These are phyloP conservation scores for Panellus pusillus DNA, from an alignment of 768 basidiomycete genomes.

Conservation along the genomic window DNA sequence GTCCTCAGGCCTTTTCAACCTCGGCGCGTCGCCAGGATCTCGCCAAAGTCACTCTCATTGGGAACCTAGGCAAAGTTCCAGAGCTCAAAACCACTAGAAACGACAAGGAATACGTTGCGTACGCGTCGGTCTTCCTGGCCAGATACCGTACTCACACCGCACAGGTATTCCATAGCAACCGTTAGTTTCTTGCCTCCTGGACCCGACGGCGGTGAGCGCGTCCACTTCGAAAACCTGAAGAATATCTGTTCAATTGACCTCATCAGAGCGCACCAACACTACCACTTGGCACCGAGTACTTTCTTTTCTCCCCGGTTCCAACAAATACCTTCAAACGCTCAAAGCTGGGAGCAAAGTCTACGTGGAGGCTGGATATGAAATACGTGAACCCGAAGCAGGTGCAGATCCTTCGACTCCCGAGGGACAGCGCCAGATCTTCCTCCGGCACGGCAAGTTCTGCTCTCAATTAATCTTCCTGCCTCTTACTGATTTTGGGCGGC, in stretches of 20 bases:
- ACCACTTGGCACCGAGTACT: conserved; percentile 78
- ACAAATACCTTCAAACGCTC: conserved; percentile 63
- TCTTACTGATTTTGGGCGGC: conserved; percentile 8
- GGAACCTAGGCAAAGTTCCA: conserved; percentile 70
- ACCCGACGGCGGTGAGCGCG: conserved; percentile 58
- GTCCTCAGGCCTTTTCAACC: conserved; percentile 62
- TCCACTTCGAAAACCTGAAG: background rate
- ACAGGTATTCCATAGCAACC: conserved; percentile 79
- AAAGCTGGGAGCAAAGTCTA: conserved; percentile 75
- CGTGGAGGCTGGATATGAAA: conserved; percentile 77
- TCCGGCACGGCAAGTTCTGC: conserved; percentile 64
- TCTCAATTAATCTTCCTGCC: background rate
- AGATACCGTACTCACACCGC: background rate
- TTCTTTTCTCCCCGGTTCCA: conserved; percentile 65
- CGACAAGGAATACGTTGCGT: conserved; percentile 81
- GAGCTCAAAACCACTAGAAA: conserved; percentile 66
- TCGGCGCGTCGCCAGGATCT: conserved; percentile 57
- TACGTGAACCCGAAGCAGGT: conserved; percentile 67
- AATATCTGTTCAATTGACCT: background rate
- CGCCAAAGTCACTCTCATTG: conserved; percentile 76
- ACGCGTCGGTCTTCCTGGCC: conserved; percentile 28
- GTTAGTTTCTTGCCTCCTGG: conserved; percentile 58
- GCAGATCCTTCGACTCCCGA: conserved; percentile 67
- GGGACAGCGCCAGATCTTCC: conserved; percentile 80
- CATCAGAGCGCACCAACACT: conserved; percentile 29